Evolutionary conservation across 2,329 filamentous ascomycete genomes (phyloP).

Genomic region (Phialophora tarda): DNA sequence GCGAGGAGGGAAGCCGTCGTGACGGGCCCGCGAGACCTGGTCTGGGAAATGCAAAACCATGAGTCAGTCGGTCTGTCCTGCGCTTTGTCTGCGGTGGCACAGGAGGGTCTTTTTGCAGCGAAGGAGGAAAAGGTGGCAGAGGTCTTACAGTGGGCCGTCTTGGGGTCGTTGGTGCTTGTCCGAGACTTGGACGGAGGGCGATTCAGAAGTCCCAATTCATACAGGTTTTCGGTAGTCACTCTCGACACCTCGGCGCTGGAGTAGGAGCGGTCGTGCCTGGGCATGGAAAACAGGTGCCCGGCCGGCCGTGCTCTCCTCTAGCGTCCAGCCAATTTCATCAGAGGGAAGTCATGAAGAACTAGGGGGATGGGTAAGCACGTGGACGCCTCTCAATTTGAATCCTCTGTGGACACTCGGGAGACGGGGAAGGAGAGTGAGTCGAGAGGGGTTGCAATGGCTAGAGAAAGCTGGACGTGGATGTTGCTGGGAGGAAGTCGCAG

Average conservation of each 20-base stretch:
- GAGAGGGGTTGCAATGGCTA: slow-evolving; percentile 27
- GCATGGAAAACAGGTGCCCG: slow-evolving; percentile 37
- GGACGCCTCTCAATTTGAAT: slow-evolving; percentile 27
- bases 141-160: slow-evolving; percentile 34
- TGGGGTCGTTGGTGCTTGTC: slow-evolving; percentile 26
- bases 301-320: slow-evolving; percentile 33
- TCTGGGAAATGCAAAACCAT: slow-evolving; percentile 35
- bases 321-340: slow-evolving; percentile 35
- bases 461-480: slow-evolving; percentile 21
- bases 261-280: slow-evolving; percentile 36
- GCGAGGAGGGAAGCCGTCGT: slow-evolving; percentile 34
- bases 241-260: slow-evolving; percentile 32
- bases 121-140: slow-evolving; percentile 15
- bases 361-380: slow-evolving; percentile 32
- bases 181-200: slow-evolving; percentile 34
- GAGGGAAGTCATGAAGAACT: slow-evolving; percentile 22
- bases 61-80: slow-evolving; percentile 29
- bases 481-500: slow-evolving; percentile 15
- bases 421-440: slow-evolving; percentile 10
- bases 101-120: not conserved
- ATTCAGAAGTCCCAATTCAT: slow-evolving; percentile 39
- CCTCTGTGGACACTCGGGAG: slow-evolving; percentile 21
- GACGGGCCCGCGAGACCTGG: slow-evolving; percentile 32
- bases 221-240: slow-evolving; percentile 38
- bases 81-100: slow-evolving; percentile 12